Conservation (phyloP, 2,329 filamentous ascomycete species). For the Diplodia mutila region DNA sequence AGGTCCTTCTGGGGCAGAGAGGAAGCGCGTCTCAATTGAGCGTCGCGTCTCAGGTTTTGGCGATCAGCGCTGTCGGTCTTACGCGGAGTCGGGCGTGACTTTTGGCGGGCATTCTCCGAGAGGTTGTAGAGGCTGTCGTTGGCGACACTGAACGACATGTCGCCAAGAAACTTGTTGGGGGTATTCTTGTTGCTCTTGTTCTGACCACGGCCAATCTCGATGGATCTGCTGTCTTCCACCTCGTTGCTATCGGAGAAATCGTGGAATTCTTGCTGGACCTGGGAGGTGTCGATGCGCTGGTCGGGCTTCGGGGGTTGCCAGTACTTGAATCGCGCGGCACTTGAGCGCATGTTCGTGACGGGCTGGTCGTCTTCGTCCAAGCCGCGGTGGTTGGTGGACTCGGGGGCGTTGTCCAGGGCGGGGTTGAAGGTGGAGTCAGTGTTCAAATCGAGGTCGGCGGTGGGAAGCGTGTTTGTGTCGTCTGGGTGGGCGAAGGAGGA, state of each 20-base stretch:
- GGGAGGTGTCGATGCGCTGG: constrained; percentile 41
- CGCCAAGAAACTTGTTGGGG: constrained; percentile 42
- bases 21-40: constrained; percentile 51
- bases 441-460: constrained; percentile 34
- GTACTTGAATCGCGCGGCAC: constrained; percentile 43
- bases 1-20: constrained; percentile 43
- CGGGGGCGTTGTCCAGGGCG: constrained; percentile 37
- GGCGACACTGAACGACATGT: constrained; percentile 57
- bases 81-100: constrained; percentile 40
- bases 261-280: constrained; percentile 44
- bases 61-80: constrained; percentile 37
- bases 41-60: constrained; percentile 48
- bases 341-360: constrained; percentile 42
- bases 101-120: constrained; percentile 44
- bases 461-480: constrained; percentile 33
- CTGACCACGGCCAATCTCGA: constrained; percentile 61
- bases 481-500: constrained; percentile 35
- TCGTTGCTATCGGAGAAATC: constrained; percentile 47
- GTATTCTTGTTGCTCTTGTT: constrained; percentile 44
- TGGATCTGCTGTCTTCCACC: constrained; percentile 54
- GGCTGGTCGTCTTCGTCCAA: constrained; percentile 38
- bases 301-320: constrained; percentile 44
- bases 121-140: constrained; percentile 54
- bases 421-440: constrained; percentile 34
- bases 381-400: constrained; percentile 41